Evolutionary conservation across 75 land plant species (phyloP), one percentile per base, ranked within the genome.

Genomic region (Chamaecyparis obtusa): DNA sequence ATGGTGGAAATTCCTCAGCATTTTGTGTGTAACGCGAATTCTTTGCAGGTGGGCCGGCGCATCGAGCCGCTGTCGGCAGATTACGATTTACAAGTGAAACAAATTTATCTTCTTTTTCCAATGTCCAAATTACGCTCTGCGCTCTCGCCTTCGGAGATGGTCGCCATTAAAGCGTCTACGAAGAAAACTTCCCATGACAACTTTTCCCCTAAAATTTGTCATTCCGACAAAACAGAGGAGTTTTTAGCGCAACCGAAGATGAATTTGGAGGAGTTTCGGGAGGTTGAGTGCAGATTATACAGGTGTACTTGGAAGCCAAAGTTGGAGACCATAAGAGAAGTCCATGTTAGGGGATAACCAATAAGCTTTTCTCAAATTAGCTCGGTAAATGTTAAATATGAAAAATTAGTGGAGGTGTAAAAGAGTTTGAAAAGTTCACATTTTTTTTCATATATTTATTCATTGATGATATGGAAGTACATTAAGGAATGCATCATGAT

Each of bases 241-340:
- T 51, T 51, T 51, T 14, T 14, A 51, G 33, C 11, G 11, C 84
- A 17, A 24, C 17, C 17, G 17, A 83, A n/a, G 11, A 15, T 11
- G 43, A 39, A 33, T 44, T 37, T 51, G 55, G 55, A 51, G 55
- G 48, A 36, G 27, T 74, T 14, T 32, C 3, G 10, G 35, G 39
- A 83, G 19, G 7, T 41, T 27, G 6, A 21, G 3, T 41, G 10
- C 84, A 37, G 27, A 21, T 24, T 83, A 33, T 30, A 17, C 11
- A n/a, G 19, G 32, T 14, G 14, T 83, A 0, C 39, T 39, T 88
- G 89, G 89, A 88, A 86, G 51, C 89, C 89, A 15, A 48, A 69
- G 88, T 87, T 88, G 44, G 89, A 88, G 60, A 88, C 83, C 36
- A 88, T 88, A 33, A 67, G 78, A 5, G 89, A 88, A 51, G 15